phyloP scores from a whole-genome alignment of 768 basidiomycete genomes.

The Suillus bovinus region DNA sequence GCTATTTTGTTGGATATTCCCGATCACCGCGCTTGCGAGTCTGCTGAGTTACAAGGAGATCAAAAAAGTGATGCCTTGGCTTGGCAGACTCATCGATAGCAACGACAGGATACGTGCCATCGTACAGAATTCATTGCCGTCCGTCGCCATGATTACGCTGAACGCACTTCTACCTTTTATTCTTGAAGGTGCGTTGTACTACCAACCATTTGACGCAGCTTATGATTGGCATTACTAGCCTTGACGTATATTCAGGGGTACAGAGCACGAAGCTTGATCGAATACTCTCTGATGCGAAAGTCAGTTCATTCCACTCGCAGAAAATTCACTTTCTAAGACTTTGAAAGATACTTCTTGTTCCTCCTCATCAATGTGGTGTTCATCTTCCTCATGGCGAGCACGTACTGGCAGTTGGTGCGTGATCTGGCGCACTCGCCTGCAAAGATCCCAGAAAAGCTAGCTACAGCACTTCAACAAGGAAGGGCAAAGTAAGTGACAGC shows the following conservation, averaged over 20 bases:
- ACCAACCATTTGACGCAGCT: background rate
- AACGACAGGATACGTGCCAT: conserved; percentile 81
- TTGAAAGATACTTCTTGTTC: conserved; percentile 85
- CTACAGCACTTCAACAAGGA: conserved; percentile 76
- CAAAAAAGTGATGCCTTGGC: conserved; percentile 85
- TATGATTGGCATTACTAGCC: conserved; percentile 31
- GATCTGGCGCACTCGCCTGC: conserved; percentile 93
- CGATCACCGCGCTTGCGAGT: conserved; percentile 83
- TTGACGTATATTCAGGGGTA: conserved; percentile 92
- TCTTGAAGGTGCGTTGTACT: conserved; percentile 64
- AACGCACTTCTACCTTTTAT: conserved; percentile 89
- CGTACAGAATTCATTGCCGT: conserved; percentile 93
- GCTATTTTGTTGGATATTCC: conserved; percentile 90
- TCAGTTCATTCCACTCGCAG: conserved; percentile 35
- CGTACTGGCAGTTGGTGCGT: conserved; percentile 87
- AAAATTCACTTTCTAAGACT: conserved; percentile 13
- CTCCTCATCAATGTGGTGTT: conserved; percentile 91
- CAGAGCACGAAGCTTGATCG: conserved; percentile 88
- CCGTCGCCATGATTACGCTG: conserved; percentile 84
- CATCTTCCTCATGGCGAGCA: conserved; percentile 89
- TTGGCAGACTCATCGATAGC: conserved; percentile 80
- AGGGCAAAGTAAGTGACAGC: conserved; percentile 54
- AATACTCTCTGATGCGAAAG: conserved; percentile 92
- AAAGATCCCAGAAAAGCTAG: conserved; percentile 92
- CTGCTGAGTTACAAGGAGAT: conserved; percentile 93